Evolutionary conservation across 495 filamentous ascomycete species (phyloP).

Genomic region (Penicillium steckii): DNA sequence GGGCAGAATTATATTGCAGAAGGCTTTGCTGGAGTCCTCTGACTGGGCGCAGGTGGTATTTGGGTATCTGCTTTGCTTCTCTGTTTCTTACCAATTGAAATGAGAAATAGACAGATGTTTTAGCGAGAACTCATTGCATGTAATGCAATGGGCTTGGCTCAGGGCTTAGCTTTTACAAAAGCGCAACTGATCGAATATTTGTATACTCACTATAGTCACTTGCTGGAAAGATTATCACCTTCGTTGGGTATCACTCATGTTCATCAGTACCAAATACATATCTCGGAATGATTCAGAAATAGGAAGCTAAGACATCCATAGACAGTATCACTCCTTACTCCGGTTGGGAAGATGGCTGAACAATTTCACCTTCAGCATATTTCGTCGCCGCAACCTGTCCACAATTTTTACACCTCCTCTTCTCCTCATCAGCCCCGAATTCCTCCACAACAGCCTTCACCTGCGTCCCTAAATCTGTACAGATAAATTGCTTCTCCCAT

Average conservation of each 20-base stretch:
- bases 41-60: conserved; percentile 14
- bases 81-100: conserved; percentile 11
- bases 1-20: conserved; percentile 11
- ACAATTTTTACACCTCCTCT: conserved; percentile 76
- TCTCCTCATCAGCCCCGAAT: conserved; percentile 69
- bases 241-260: too few relatives aligned
- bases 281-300: too few relatives aligned
- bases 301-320: too few relatives aligned
- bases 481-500: conserved; percentile 83
- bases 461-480: conserved; percentile 92
- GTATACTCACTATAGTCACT: too few relatives aligned
- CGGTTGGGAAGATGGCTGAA: conserved; percentile 39
- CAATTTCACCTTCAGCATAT: conserved; percentile 40
- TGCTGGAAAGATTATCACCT: too few relatives aligned
- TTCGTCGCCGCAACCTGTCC: conserved; percentile 64
- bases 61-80: conserved; percentile 10
- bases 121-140: too few relatives aligned
- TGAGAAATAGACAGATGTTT: conserved; percentile 10
- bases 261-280: too few relatives aligned
- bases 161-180: too few relatives aligned
- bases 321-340: too few relatives aligned
- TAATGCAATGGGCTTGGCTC: too few relatives aligned
- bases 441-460: conserved; percentile 89
- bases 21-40: conserved; percentile 1
- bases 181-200: too few relatives aligned